Base-by-base conservation (phyloP, 2,329 filamentous ascomycete species). In the Sclerotinia glacialis region DNA sequence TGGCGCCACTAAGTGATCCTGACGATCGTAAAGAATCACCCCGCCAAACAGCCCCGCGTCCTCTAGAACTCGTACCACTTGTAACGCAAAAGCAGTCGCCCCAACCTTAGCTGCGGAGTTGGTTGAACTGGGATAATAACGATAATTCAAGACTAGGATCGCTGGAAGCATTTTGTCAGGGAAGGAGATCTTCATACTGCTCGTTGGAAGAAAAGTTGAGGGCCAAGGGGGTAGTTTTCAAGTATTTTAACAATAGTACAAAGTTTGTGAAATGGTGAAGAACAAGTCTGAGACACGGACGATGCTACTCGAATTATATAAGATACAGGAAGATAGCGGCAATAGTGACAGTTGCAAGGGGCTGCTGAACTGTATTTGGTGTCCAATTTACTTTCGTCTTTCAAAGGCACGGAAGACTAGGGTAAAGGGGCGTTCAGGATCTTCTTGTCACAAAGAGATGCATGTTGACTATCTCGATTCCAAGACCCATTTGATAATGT, bases 81-180 rank as follows among this genome's bases (percentile, higher is more conserved):
- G 67, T 40, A 69, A 61, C 26, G 68, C 68, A 42, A 69, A 68
- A 28, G 68, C 64, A 7, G 68, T 69, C 26, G 66, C 63, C 40
- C 68, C 68, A 18, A 69, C 68, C 8, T 67, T 69, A 26, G 66
- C 66, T 26, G 68, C 58, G 26, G 55, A 63, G 18, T 58, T 64
- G 3, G 58, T 56, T 40, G 68, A 66, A 55, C 52, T 61, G 11
- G 68, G 66, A 64, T 66, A 66, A 62, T 69, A 69, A 16, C 60
- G 58, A 28, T 54, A 56, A 52, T 69, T 69, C 42, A 69, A 37
- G 14, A 69, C 56, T 28, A 68, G 52, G 28, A 69, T 68, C 2
- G 66, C 68, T n/a, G 68, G 68, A 56, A 69, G 68, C 58, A 69
- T 66, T 42, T 66, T 66, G 2, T 26, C 55, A 49, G 16, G 5